Base-by-base conservation (phyloP, 768 basidiomycete species). In the Mycena belliarum region DNA sequence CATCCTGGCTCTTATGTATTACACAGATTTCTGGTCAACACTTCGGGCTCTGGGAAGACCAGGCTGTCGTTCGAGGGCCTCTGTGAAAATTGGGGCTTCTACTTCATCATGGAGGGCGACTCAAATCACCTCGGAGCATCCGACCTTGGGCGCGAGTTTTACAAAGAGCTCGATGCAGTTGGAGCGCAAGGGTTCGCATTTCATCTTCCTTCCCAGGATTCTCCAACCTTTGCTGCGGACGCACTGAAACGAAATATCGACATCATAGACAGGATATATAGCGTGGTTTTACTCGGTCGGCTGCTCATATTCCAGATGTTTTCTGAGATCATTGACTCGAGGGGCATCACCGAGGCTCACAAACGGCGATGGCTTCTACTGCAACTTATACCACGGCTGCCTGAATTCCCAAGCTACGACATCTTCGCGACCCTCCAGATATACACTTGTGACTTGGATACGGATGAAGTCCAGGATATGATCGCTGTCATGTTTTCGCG, bases 81-180 rank as follows among this genome's bases (percentile, higher is more conserved):
- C 1, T 57, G 55, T 14, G 37, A 25, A 14, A 25, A 55, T 20
- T 54, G 52, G 52, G 52, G 52, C n/a, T 46, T 54, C 14, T 54
- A 54, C 21, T 38, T 47, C 29, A 47, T 23, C 20, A n/a, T 46
- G 43, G 33, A 16, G 1, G 23, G 4, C 1, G 52, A 54, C 26
- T 15, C 2, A 8, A 46, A 47, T 46, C 18, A 46, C 28, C 33
- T 53, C 7, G 43, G 52, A 18, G 25, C 52, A 25, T 18, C 3
- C 21, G 33, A 53, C 44, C 1, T 35, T 15, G 32, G 43, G n/a
- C 18, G 3, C 18, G 24, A n/a, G 2, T 12, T 53, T 15, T 25
- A 52, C 18, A 5, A 28, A 11, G 15, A 1, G 4, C 28, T 52
- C 1, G 23, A 33, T 21, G 6, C n/a, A n/a, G n/a, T 14, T 12